Evolutionary conservation across 352 stramenopile species (phyloP).

Genomic region (Aphanomyces astaci): DNA sequence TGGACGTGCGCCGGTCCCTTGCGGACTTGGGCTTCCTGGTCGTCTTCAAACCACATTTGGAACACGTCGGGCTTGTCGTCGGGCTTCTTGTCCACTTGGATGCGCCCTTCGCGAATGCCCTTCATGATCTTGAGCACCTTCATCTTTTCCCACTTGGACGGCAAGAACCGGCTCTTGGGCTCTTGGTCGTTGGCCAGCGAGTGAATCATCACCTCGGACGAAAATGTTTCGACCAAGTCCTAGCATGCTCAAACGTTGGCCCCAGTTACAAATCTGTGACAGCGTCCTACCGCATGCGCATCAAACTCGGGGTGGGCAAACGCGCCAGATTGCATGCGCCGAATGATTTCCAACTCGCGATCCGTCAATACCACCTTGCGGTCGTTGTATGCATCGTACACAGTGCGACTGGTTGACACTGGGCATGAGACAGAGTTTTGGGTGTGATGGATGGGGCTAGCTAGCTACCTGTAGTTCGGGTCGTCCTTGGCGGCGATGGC

Average conservation of each 20-base stretch:
- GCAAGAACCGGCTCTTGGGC: slow-evolving; percentile 92
- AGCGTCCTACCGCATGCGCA: slow-evolving; percentile 47
- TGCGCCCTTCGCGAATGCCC: slow-evolving; percentile 93
- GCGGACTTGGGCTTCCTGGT: slow-evolving; percentile 65
- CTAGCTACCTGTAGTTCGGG: slow-evolving; percentile 86
- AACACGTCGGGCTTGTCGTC: slow-evolving; percentile 89
- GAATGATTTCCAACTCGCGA: slow-evolving; percentile 97
- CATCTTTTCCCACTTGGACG: slow-evolving; percentile 97
- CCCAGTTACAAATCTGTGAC: too few species aligned
- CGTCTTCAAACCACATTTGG: slow-evolving; percentile 90
- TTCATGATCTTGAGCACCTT: slow-evolving; percentile 96
- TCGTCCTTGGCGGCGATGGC: slow-evolving; percentile 82
- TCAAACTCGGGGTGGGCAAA: slow-evolving; percentile 90
- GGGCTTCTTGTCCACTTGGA: slow-evolving; percentile 87
- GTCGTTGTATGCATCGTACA: slow-evolving; percentile 99
- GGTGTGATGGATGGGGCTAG: slow-evolving; percentile 8
- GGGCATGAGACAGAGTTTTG: too few species aligned
- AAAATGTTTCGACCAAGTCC: slow-evolving; percentile 87
- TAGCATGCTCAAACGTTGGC: neutral
- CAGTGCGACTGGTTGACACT: slow-evolving; percentile 63
- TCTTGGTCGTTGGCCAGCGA: slow-evolving; percentile 81
- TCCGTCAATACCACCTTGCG: slow-evolving; percentile 94
- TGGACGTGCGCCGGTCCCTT: slow-evolving; percentile 95
- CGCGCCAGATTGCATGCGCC: slow-evolving; percentile 90
- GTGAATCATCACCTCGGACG: slow-evolving; percentile 82